Evolutionary conservation across 2,329 filamentous ascomycete genomes (phyloP), one percentile per base, ranked within the genome.

Genomic region (Elsinoe australis): DNA sequence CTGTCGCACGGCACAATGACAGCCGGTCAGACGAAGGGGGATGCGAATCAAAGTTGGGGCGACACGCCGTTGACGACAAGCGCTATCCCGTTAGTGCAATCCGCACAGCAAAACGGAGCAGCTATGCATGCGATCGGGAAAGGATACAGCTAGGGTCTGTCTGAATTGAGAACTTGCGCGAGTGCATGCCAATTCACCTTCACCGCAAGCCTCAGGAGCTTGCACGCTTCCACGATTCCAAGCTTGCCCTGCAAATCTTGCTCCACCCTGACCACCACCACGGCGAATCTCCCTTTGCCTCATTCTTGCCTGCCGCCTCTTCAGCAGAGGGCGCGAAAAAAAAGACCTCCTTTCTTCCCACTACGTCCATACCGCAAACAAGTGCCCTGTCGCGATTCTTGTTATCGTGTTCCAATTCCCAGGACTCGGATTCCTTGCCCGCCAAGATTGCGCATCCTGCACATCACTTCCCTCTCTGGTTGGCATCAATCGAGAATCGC

Each of bases 41-140:
- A 28, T 41, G 36, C 36, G 36, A 44, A 44, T 44, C 44, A 47
- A 35, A 47, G 44, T 47, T 47, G 45, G 45, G 32, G 33, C 45
- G 45, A 39, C 26, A 48, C 33, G 34, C 45, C 45, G 45, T 48
- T 48, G 45, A 48, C 45, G 45, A 48, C 45, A 48, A 44, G 45
- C 45, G 45, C 45, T 38, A 48, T 28, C 31, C 33, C 45, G 45
- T 48, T 48, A 29, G 32, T 48, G 45, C 45, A 48, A 38, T 39
- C 45, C 45, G 45, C 34, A 24, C 45, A 44, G 39, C 39, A 17
- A 5, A 36, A 36, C 15, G 33, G 19, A 36, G 18, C 33, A 12
- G 29, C 29, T n/a, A 32, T n/a, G n/a, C 29, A 21, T 21, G 26
- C 39, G 21, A 44, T 44, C 28, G 39, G 39, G 39, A 21, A 44